phyloP scores from a whole-genome alignment of 2,329 filamentous ascomycete species.

The Diaporthe aspalathi region DNA sequence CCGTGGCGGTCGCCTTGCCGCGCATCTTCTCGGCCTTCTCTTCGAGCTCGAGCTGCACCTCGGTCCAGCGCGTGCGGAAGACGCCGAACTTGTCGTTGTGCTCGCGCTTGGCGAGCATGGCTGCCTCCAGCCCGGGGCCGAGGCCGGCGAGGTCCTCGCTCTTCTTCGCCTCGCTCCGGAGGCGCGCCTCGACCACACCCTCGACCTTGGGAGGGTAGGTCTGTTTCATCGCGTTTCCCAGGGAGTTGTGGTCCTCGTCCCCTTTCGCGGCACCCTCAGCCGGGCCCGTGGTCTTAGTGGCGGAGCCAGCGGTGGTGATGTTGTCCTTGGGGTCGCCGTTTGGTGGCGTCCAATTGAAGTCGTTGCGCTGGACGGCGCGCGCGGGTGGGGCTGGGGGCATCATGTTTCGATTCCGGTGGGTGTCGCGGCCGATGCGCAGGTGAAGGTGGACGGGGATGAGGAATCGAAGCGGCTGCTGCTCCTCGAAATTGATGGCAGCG shows the following conservation, averaged over 20 bases:
- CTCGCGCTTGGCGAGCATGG: slow-evolving; percentile 1
- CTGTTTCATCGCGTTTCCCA: slow-evolving; percentile 3
- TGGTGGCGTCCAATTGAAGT: slow-evolving; percentile 15
- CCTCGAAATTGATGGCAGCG: neutral
- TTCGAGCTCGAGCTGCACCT: slow-evolving; percentile 3
- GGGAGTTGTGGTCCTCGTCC: neutral
- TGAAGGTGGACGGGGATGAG: neutral
- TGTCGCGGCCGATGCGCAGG: slow-evolving; percentile 12
- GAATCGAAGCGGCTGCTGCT: neutral
- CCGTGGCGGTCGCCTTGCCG: neutral
- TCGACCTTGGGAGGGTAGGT: slow-evolving; percentile 20
- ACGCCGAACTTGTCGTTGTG: slow-evolving; percentile 1
- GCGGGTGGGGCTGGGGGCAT: slow-evolving; percentile 14
- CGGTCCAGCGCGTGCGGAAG: slow-evolving; percentile 9
- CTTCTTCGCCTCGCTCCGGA: slow-evolving; percentile 1
- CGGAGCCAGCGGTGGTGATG: neutral
- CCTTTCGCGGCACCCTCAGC: neutral
- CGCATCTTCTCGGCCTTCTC: slow-evolving; percentile 8
- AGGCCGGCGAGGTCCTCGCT: slow-evolving; percentile 19
- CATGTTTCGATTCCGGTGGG: neutral
- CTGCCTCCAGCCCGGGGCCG: neutral
- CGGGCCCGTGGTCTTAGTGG: neutral
- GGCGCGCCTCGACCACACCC: slow-evolving; percentile 24
- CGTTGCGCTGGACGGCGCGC: slow-evolving; percentile 16
- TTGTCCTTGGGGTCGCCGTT: slow-evolving; percentile 9